A percentile compares a stretch with the other conserved stretches of the same genome.
These are phyloP conservation scores for Cornus florida DNA, from an alignment of 148 eudicot genomes.

Conservation along the genomic window DNA sequence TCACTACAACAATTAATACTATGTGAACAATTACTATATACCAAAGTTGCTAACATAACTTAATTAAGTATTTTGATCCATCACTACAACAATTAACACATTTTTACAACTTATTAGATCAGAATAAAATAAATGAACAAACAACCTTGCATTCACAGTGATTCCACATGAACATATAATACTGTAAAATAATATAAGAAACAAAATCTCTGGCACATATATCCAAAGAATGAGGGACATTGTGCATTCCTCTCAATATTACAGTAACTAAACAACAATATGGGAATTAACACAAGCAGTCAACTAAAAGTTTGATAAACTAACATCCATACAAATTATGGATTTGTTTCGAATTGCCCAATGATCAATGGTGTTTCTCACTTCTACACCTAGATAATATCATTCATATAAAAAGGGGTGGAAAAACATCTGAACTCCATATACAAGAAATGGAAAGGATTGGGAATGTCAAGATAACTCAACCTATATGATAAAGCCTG, in stretches of 20 bases:
- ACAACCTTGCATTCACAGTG: neutral
- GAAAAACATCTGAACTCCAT: neutral
- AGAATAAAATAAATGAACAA: neutral
- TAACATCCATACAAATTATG: neutral
- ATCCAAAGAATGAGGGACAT: neutral
- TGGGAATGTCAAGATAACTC: neutral
- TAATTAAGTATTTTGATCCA: no score
- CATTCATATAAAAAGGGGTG: neutral
- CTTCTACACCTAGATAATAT: neutral
- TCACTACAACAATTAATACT: no score
- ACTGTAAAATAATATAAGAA: neutral
- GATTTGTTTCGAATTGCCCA: neutral
- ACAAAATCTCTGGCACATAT: neutral
- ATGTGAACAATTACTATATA: no score
- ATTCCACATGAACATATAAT: neutral
- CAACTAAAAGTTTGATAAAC: neutral
- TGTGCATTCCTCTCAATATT: neutral
- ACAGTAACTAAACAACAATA: neutral
- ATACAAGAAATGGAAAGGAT: neutral
- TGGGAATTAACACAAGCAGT: neutral
- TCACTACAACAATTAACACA: no score
- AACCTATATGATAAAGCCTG: neutral
- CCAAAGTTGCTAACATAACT: no score
- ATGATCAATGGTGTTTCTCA: neutral
- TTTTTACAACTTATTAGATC: no score